A percentile compares a stretch with the other conserved stretches of the same genome.
Conservation (phyloP, 2,329 filamentous ascomycete species). For the Endoconidiophora polonica region DNA sequence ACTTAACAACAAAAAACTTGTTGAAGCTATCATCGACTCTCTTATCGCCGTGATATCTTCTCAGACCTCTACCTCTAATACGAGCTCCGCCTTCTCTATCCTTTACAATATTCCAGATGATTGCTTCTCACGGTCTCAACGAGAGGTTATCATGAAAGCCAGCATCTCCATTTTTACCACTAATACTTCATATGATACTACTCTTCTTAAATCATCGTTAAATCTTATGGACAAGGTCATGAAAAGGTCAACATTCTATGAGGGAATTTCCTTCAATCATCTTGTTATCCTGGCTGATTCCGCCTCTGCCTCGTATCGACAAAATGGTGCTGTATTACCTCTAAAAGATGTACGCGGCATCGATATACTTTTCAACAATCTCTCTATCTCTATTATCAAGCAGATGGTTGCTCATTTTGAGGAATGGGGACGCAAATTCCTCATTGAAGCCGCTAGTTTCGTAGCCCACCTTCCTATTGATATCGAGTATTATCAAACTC, state of each 20-base stretch:
- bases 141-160: slow-evolving; percentile 10
- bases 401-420: slow-evolving; percentile 30
- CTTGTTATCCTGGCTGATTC: slow-evolving; percentile 21
- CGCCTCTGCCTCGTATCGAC: slow-evolving; percentile 15
- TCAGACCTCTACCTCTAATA: not conserved
- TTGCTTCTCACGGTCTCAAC: slow-evolving; percentile 13
- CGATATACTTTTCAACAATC: slow-evolving; percentile 12
- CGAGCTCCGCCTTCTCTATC: slow-evolving; percentile 7
- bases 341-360: slow-evolving; percentile 10
- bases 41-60: slow-evolving; percentile 9
- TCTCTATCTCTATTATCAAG: slow-evolving; percentile 21
- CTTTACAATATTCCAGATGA: slow-evolving; percentile 12
- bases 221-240: slow-evolving; percentile 27
- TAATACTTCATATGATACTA: slow-evolving; percentile 2
- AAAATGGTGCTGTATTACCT: not conserved
- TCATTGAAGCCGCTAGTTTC: slow-evolving; percentile 18
- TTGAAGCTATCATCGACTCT: slow-evolving; percentile 11
- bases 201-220: slow-evolving; percentile 12
- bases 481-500: slow-evolving; percentile 8
- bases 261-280: slow-evolving; percentile 26
- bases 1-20: slow-evolving; percentile 12
- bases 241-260: slow-evolving; percentile 33
- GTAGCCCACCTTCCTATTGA: slow-evolving; percentile 14
- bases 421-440: slow-evolving; percentile 26
- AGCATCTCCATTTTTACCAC: slow-evolving; percentile 8